Base-by-base conservation (phyloP, 140 eudicot genomes). In the Bidens hawaiensis region DNA sequence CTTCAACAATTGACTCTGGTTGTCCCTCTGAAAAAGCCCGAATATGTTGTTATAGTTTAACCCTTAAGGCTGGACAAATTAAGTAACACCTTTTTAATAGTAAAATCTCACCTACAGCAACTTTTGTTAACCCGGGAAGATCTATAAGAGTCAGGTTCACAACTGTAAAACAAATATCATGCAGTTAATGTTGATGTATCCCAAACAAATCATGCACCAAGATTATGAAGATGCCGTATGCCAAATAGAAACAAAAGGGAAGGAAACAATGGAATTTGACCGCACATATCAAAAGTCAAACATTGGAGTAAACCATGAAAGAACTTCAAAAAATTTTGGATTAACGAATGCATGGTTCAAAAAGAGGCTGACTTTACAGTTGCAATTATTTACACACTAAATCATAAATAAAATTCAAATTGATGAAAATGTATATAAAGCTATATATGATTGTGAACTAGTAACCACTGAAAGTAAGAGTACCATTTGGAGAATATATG, bases 81-180 rank as follows among this genome's bases (percentile, higher is more conserved):
- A 60, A 62, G 59, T n/a, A 73, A 55, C 65, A 62, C 56, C 45
- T 30, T 70, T 54, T 31, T 59, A 69, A 40, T 59, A 58, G 46
- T 64, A 28, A 66, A 71, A 69, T 68, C 88, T 93, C 79, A 93
- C 99, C 96, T 68, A 93, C 99, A 58, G 99, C 99, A 74, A 93
- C 96, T 80, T 93, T 93, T 47, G 99, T 93, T 81, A 93, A 46
- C 54, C 99, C 99, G 49, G 99, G 99, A 85, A 93, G 99, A 83
- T 93, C 99, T 33, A 93, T 88, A 51, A 93, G 94, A 60, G 99
- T 93, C 75, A 93, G 88, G 76, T 93, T 88, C 67, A 93, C 99
- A 72, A 93, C 99, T 93, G 95, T 57, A 81, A 69, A 73, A 79
- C 27, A 73, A 85, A 63, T 41, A 23, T 31, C 21, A 56, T 13